Conservation (phyloP, 305 asterid genomes). For the Solanum hybrid region DNA sequence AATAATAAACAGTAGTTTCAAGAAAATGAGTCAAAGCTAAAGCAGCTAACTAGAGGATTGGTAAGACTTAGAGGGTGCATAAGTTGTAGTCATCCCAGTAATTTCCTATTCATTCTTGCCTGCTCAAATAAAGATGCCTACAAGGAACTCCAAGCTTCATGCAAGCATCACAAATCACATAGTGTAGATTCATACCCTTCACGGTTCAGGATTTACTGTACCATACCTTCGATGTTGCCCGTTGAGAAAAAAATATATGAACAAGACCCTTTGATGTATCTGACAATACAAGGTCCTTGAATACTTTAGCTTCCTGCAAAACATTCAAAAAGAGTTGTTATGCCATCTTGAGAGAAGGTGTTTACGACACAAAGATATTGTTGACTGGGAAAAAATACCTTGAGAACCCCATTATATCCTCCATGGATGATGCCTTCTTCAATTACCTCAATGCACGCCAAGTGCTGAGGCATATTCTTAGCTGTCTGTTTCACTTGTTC, state of each 20-base stretch:
- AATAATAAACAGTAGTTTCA: neutral
- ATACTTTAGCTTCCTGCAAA: slow-evolving; percentile 65
- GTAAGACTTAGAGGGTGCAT: neutral
- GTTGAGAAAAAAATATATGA: slow-evolving; percentile 80
- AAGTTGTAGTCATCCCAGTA: neutral
- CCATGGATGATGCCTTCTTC: slow-evolving; percentile 90
- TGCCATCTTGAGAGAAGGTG: neutral
- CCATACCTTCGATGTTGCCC: slow-evolving; percentile 77
- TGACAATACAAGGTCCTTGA: slow-evolving; percentile 48
- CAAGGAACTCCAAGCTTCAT: neutral
- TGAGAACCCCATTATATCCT: slow-evolving; percentile 71
- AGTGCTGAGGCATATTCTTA: slow-evolving; percentile 78
- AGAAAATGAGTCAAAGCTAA: neutral
- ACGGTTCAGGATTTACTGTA: neutral
- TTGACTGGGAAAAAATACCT: slow-evolving; percentile 31
- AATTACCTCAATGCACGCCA: slow-evolving; percentile 76
- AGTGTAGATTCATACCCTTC: neutral
- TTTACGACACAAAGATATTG: neutral
- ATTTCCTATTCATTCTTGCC: neutral
- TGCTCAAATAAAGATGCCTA: neutral
- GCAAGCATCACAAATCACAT: neutral
- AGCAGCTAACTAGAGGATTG: neutral
- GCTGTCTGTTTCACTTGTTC: slow-evolving; percentile 56
- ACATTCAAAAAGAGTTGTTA: slow-evolving; percentile 1
- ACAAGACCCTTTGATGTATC: slow-evolving; percentile 81